Base-by-base conservation (phyloP, 2,329 filamentous ascomycete species). In the Malbranchea zuffiana region DNA sequence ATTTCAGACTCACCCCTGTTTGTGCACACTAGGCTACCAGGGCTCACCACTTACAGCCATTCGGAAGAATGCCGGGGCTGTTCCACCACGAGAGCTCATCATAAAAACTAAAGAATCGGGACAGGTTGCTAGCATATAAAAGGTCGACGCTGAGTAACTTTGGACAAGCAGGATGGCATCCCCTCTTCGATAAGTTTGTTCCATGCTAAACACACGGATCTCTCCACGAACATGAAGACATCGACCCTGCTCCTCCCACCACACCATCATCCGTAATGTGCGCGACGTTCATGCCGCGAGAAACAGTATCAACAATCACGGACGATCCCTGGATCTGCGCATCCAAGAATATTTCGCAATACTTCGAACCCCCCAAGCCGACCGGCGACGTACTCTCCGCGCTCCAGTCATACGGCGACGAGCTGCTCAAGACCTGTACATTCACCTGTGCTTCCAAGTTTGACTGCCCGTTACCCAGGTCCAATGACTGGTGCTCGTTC, bases 291-390 rank as follows among this genome's bases (percentile, higher is more conserved):
- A 19, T 32, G 17, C 30, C 30, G 24, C n/a, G 17, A 10, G 30
- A 32, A 21, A 2, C 30, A 6, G n/a, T n/a, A n/a, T 20, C 30
- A 20, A 32, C 30, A 21, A 21, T 21, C 16, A 20, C 18, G 13
- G 11, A 21, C 12, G 32, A 40, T 20, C 12, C 24, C 6, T 30
- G 18, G 25, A n/a, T 18, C 18, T 40, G 37, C 17, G 20, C 19
- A 21, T 35, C 25, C n/a, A 19, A 40, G 8, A 35, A 29, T 19
- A 17, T 40, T 11, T 18, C 37, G 15, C 17, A 39, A 10, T 39
- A 19, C 19, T 39, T 39, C 24, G 19, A 25, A 5, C 6, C 24
- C 11, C 37, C 25, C 12, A 35, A 28, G 15, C 37, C 37, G 4
- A 30, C 30, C 2, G 37, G 24, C 5, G 31, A 11, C 11, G 6